These are phyloP conservation scores for Sarocladium oryzae DNA, from an alignment of 2,329 filamentous ascomycete genomes.

Conservation along the genomic window DNA sequence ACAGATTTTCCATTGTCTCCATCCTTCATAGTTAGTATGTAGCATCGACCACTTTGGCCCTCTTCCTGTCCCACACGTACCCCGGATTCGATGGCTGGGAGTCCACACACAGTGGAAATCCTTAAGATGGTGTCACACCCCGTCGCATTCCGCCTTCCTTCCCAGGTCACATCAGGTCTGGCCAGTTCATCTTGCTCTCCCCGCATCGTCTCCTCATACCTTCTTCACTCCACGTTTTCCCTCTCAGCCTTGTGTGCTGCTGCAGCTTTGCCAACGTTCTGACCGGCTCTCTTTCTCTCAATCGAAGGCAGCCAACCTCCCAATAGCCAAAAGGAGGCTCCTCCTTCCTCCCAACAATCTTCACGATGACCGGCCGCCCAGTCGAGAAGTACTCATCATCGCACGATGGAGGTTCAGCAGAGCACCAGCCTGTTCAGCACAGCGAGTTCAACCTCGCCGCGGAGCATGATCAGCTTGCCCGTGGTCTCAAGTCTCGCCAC, in stretches of 20 bases:
- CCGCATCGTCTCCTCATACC: not conserved
- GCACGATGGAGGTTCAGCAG: not conserved
- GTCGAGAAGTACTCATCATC: slow-evolving; percentile 3
- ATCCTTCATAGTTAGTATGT: no score
- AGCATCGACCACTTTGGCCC: not conserved
- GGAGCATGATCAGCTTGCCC: slow-evolving; percentile 29
- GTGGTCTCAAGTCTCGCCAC: slow-evolving; percentile 53
- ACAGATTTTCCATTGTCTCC: slow-evolving; percentile 2
- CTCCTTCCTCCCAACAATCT: not conserved
- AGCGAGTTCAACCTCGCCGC: slow-evolving; percentile 12
- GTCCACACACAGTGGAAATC: no score
- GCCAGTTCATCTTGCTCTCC: not conserved
- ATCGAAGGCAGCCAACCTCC: not conserved
- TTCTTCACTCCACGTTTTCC: not conserved
- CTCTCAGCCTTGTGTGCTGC: no score
- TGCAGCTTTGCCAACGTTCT: no score
- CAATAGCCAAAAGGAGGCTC: not conserved
- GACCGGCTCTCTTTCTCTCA: no score
- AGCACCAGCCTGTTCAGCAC: slow-evolving; percentile 4
- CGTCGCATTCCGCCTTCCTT: not conserved
- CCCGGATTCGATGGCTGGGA: slow-evolving; percentile 1
- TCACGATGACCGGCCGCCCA: not conserved
- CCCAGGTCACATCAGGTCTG: not conserved
- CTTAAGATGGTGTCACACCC: not conserved
- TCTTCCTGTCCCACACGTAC: not conserved